Evolutionary conservation across 306 rosid genomes (phyloP).

Genomic region (Dryas drummondii): DNA sequence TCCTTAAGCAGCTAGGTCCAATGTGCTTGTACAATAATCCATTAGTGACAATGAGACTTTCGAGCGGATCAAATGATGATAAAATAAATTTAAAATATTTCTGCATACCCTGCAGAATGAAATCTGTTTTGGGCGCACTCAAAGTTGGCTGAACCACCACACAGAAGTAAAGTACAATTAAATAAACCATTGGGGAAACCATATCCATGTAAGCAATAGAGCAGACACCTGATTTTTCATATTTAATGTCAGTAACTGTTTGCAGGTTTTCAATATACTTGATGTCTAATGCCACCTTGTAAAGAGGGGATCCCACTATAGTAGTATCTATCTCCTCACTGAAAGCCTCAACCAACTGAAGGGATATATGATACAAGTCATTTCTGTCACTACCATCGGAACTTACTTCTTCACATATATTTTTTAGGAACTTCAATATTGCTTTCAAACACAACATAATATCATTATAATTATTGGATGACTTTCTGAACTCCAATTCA

Average conservation of each 20-base stretch:
- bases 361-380: conserved; percentile 36
- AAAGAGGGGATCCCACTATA: conserved; percentile 72
- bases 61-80: conserved; percentile 53
- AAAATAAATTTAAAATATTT: conserved; percentile 56
- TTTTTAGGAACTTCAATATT: conserved; percentile 53
- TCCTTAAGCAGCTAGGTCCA: conserved; percentile 46
- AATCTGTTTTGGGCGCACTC: conserved; percentile 30
- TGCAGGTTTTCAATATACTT: conserved; percentile 44
- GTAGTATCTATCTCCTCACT: conserved; percentile 62
- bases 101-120: conserved; percentile 34
- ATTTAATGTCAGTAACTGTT: conserved; percentile 30
- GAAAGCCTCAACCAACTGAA: conserved; percentile 54
- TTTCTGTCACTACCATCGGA: conserved; percentile 38
- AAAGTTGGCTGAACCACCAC: conserved; percentile 43
- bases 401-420: conserved; percentile 45
- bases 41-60: conserved; percentile 42
- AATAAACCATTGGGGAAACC: conserved; percentile 78
- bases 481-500: conserved; percentile 48
- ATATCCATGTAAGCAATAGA: conserved; percentile 61
- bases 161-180: conserved; percentile 54
- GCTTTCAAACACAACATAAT: conserved; percentile 52
- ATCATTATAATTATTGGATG: conserved; percentile 54
- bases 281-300: conserved; percentile 64
- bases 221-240: conserved; percentile 34
- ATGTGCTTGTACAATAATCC: conserved; percentile 50